Conservation (phyloP, 108 stramenopile species). For the Cyclotella atomus region DNA sequence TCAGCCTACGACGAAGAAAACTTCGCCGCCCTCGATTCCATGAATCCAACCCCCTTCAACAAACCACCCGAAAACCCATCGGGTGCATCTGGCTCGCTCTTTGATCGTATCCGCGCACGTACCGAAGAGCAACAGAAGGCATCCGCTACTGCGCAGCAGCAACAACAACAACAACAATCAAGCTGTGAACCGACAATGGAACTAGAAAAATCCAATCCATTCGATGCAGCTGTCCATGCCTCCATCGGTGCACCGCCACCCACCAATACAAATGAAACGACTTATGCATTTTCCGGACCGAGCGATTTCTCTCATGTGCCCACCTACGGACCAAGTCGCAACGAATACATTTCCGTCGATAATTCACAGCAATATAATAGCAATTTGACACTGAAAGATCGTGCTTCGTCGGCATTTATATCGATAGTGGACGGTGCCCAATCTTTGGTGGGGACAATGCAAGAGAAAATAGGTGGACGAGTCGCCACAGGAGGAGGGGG, state of each 20-base stretch:
- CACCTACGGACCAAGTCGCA: conserved; percentile 28
- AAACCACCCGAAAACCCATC: background rate
- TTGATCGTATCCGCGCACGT: conserved; percentile 40
- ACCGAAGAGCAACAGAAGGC: conserved; percentile 34
- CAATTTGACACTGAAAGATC: conserved; percentile 19
- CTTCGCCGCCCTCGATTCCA: conserved; percentile 39
- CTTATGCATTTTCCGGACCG: conserved; percentile 30
- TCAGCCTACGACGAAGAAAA: conserved; percentile 19
- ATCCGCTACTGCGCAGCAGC: background rate
- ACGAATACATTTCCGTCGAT: background rate
- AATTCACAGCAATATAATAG: conserved; percentile 4
- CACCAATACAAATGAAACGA: conserved; percentile 24
- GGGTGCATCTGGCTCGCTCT: conserved; percentile 34
- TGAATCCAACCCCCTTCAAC: conserved; percentile 4
- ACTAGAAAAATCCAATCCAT: conserved; percentile 9
- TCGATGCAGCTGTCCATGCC: conserved; percentile 6
- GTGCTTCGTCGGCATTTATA: conserved; percentile 5
- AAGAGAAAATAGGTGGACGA: conserved; percentile 20
- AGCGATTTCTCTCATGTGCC: conserved; percentile 32
- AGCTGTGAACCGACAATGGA: conserved; percentile 28
- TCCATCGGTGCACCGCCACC: background rate
- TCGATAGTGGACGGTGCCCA: conserved; percentile 22
- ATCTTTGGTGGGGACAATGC: conserved; percentile 17
- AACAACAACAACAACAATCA: conserved; percentile 4
- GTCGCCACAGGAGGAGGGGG: conserved; percentile 3